These are phyloP conservation scores for Silybum marianum DNA, from an alignment of 129 eudicot species.

Conservation along the genomic window DNA sequence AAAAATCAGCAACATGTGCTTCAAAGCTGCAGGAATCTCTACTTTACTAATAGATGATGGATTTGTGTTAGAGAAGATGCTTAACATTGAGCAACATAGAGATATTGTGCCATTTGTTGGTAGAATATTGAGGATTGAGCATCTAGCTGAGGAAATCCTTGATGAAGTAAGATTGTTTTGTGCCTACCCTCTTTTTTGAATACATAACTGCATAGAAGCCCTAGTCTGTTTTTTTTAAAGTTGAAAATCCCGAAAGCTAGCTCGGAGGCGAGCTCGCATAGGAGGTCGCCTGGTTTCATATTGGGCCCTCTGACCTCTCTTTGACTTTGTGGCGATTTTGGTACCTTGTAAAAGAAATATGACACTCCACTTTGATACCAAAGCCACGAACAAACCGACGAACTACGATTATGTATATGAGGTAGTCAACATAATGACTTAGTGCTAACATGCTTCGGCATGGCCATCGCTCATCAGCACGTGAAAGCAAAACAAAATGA, in stretches of 20 bases:
- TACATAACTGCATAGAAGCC: not conserved
- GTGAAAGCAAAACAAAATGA: not conserved
- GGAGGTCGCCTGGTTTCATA: not conserved
- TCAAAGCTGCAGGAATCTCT: conserved; percentile 79
- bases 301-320: not conserved
- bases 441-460: not conserved
- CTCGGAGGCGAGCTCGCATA: not conserved
- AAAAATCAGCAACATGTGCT: conserved; percentile 58
- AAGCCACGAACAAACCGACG: not conserved
- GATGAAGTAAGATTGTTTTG: conserved; percentile 52
- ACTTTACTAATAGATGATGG: conserved; percentile 90
- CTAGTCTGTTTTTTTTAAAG: not conserved
- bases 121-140: conserved; percentile 87
- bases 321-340: not conserved
- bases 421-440: not conserved
- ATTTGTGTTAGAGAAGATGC: conserved; percentile 62
- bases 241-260: not conserved
- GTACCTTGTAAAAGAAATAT: not conserved
- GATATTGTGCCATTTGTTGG: conserved; percentile 69
- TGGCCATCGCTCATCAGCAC: not conserved
- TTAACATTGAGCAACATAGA: conserved; percentile 55
- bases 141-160: conserved; percentile 78
- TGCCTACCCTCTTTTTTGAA: not conserved
- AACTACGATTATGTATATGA: not conserved
- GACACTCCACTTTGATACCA: not conserved